Evolutionary conservation across 257 asterid species (phyloP).

Genomic region (Knoxia roxburghii): DNA sequence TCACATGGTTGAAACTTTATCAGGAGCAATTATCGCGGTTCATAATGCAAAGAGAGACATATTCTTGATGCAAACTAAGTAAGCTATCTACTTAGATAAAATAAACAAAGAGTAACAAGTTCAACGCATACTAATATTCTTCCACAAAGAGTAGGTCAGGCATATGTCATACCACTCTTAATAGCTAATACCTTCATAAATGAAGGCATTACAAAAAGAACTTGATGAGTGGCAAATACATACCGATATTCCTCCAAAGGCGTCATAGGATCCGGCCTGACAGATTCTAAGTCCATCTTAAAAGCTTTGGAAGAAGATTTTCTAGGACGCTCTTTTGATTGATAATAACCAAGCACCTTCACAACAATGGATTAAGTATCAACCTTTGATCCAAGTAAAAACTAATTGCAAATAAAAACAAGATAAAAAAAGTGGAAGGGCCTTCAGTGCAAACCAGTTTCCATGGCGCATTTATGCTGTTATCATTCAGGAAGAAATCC

Average conservation of each 20-base stretch:
- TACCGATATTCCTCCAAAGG: slow-evolving; percentile 90
- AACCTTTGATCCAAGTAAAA: slow-evolving; percentile 2
- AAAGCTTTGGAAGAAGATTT: slow-evolving; percentile 67
- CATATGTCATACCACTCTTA: slow-evolving; percentile 59
- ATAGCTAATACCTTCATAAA: neutral
- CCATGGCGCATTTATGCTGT: slow-evolving; percentile 90
- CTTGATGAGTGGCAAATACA: slow-evolving; percentile 12
- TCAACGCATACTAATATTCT: slow-evolving; percentile 52
- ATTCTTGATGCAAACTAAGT: neutral
- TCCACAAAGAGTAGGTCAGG: slow-evolving; percentile 64
- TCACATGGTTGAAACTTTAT: neutral
- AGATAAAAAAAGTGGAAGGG: slow-evolving; percentile 2
- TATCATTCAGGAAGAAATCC: slow-evolving; percentile 62
- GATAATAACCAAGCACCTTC: slow-evolving; percentile 77
- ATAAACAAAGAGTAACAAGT: neutral
- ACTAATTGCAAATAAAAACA: neutral
- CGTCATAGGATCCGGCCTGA: slow-evolving; percentile 83
- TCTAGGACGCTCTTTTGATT: slow-evolving; percentile 71
- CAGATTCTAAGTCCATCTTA: slow-evolving; percentile 73
- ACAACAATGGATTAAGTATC: slow-evolving; percentile 10
- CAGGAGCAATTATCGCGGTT: neutral
- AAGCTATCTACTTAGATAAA: neutral
- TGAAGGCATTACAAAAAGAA: neutral
- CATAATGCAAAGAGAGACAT: neutral
- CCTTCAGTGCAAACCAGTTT: slow-evolving; percentile 53